Evolutionary conservation across 768 basidiomycete genomes (phyloP).

Genomic region (Daedaleopsis nitida): DNA sequence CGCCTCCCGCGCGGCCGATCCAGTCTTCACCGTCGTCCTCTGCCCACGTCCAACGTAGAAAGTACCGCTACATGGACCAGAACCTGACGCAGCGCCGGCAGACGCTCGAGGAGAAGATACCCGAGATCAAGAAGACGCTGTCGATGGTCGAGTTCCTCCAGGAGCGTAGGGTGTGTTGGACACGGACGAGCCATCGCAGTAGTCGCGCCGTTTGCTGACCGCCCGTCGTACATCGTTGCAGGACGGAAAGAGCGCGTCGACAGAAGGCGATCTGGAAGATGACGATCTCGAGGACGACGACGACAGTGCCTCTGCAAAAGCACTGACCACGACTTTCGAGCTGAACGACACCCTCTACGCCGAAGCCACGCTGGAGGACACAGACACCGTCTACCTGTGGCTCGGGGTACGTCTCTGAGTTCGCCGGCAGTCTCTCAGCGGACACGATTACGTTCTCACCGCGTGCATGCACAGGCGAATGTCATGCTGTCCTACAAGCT

Average conservation of each 20-base stretch:
- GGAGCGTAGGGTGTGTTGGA: slow-evolving; percentile 56
- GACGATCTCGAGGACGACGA: slow-evolving; percentile 44
- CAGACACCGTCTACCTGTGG: slow-evolving; percentile 92
- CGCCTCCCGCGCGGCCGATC: neutral
- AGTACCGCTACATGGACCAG: slow-evolving; percentile 98
- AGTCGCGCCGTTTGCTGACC: no score
- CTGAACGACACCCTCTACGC: slow-evolving; percentile 95
- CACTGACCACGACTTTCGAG: slow-evolving; percentile 87
- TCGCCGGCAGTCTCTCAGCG: neutral
- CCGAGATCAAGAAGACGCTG: slow-evolving; percentile 92
- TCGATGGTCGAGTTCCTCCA: slow-evolving; percentile 85
- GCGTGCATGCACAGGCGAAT: slow-evolving; percentile 67
- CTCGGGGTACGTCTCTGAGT: slow-evolving; percentile 79
- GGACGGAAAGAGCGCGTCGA: slow-evolving; percentile 60
- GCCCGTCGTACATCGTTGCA: slow-evolving; percentile 27
- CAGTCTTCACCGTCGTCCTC: slow-evolving; percentile 21
- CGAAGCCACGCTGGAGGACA: slow-evolving; percentile 85
- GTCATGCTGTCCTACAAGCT: slow-evolving; percentile 96
- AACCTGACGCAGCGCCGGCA: slow-evolving; percentile 77
- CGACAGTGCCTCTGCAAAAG: slow-evolving; percentile 46
- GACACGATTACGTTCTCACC: slow-evolving; percentile 5
- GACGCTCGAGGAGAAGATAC: slow-evolving; percentile 91
- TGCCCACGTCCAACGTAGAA: slow-evolving; percentile 50
- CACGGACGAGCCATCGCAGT: no score
- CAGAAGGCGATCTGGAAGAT: no score